phyloP scores from a whole-genome alignment of 1,284 basidiomycete species.

The Cystobasidiaceae sp. region DNA sequence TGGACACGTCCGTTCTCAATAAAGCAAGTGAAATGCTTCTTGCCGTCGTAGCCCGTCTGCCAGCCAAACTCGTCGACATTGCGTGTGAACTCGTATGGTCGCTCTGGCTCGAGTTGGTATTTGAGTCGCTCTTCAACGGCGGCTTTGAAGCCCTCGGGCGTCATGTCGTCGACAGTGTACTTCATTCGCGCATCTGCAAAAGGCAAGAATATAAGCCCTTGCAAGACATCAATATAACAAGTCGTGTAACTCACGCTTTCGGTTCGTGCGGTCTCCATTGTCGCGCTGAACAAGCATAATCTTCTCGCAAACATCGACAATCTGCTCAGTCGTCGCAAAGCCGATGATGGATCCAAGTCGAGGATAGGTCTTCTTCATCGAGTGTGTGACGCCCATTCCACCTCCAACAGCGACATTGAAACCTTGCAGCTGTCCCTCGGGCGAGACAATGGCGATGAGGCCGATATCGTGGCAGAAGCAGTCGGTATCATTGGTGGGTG shows the following conservation, averaged over 20 bases:
- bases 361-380: constrained; percentile 90
- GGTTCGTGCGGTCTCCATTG: constrained; percentile 77
- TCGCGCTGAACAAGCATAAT: constrained; percentile 93
- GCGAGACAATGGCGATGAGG: constrained; percentile 76
- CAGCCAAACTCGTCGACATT: constrained; percentile 96
- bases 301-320: constrained; percentile 78
- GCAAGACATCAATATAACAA: background rate
- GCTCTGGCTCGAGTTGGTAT: constrained; percentile 66
- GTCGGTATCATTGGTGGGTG: constrained; percentile 94
- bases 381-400: constrained; percentile 97
- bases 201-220: background rate
- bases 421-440: constrained; percentile 45
- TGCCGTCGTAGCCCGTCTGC: constrained; percentile 79
- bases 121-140: constrained; percentile 89
- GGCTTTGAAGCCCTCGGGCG: constrained; percentile 59
- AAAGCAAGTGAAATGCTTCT: constrained; percentile 83
- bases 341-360: constrained; percentile 82
- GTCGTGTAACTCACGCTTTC: constrained; percentile 66
- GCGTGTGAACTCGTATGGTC: constrained; percentile 73
- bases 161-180: constrained; percentile 35
- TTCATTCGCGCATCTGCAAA: constrained; percentile 59
- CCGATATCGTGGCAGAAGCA: constrained; percentile 68
- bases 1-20: constrained; percentile 97
- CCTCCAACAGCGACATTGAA: constrained; percentile 58
- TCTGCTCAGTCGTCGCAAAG: constrained; percentile 86